Evolutionary conservation across 208 protist species (phyloP), one percentile per base, ranked within the genome.

Genomic region (Crithidia fasciculata): DNA sequence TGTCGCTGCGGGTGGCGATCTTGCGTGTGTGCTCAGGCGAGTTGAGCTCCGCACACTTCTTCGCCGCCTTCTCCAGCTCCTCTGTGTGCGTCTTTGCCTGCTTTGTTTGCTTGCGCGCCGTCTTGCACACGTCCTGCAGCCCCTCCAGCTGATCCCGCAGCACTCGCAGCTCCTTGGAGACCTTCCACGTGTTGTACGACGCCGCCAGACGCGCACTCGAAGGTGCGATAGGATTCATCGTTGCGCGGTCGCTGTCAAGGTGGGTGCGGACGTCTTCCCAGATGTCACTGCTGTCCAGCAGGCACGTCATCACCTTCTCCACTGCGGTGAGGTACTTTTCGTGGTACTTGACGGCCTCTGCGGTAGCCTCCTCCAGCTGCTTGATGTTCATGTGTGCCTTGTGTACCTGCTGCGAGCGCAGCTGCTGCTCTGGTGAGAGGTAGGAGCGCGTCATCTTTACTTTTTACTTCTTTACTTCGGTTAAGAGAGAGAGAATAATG

Each of bases 251-350:
- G 54, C 53, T 16, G 40, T 5, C 10, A n/a, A 69, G 50, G 40
- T 60, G 39, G 8, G 3, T n/a, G 8, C 39, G 40, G 37, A 59
- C 40, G 39, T 47, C 53, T 13, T 59, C 64, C 9, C 54, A 16
- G 39, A 3, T 12, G 18, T 58, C 40, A n/a, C 50, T 59, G 18
- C 16, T 69, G 52, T 57, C 56, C 36, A 47, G 13, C 13, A 69
- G 52, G 18, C 64, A 69, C 8, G n/a, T 47, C 53, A 69, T 69
- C 28, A 69, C 40, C 10, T 60, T 60, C 40, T 69, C 64, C 64
- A 57, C 18, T 8, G 64, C 64, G 52, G 12, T 13, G 8, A 69
- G 8, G 40, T 69, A 69, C 52, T 60, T 69, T 16, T 59, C 40
- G 4, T 69, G 40, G 28, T 69, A 69, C 15, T 8, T 50, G 50